Evolutionary conservation across 2,329 filamentous ascomycete genomes (phyloP).

Genomic region (Lachnum nothofagi): DNA sequence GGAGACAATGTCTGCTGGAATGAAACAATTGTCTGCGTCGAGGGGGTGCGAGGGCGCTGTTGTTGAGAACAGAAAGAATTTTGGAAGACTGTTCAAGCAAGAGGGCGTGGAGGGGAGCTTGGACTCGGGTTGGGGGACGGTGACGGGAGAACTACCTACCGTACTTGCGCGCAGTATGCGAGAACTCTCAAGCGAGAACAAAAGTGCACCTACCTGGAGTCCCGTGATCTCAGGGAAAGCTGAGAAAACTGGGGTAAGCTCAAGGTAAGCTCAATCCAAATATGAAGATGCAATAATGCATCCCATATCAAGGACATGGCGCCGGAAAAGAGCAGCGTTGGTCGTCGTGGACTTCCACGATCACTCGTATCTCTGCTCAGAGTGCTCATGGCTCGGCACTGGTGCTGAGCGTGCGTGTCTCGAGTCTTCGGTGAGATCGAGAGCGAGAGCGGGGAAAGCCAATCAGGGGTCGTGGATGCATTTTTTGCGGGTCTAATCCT

Average conservation of each 20-base stretch:
- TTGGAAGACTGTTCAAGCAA: neutral
- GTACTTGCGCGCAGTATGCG: slow-evolving; percentile 1
- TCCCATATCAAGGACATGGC: neutral
- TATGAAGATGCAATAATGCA: neutral
- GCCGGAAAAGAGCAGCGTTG: neutral
- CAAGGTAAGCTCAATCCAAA: neutral
- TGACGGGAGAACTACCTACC: slow-evolving; percentile 5
- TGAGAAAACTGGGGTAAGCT: neutral
- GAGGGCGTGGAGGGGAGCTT: slow-evolving; percentile 9
- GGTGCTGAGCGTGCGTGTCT: slow-evolving; percentile 6
- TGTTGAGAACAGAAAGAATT: slow-evolving; percentile 3
- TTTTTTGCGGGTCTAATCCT: slow-evolving; percentile 1
- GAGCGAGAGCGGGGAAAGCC: slow-evolving; percentile 6
- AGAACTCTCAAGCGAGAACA: neutral
- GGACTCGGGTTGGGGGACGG: slow-evolving; percentile 5
- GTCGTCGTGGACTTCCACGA: neutral
- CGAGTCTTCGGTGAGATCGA: slow-evolving; percentile 14
- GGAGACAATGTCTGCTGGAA: neutral
- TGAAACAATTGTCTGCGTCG: slow-evolving; percentile 1
- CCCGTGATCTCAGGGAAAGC: neutral
- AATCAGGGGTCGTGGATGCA: slow-evolving; percentile 18
- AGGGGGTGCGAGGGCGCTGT: neutral
- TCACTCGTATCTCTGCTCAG: neutral
- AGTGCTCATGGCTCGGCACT: slow-evolving; percentile 8
- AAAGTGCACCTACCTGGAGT: neutral